These are phyloP conservation scores for Dioszegia aurantiaca DNA, from an alignment of 768 basidiomycete genomes.

Conservation along the genomic window DNA sequence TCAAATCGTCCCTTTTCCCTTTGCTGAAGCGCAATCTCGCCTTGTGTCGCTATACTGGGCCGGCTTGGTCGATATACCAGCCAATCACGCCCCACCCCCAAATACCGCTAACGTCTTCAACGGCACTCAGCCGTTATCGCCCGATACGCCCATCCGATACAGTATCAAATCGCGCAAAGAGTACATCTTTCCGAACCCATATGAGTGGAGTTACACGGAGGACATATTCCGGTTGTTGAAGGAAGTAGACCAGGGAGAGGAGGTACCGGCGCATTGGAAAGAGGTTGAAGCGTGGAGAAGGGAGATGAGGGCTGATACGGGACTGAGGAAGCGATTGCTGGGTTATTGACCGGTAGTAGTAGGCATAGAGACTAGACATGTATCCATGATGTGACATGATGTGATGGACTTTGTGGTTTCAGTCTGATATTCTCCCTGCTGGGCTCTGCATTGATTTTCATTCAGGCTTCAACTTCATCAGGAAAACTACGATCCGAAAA, in stretches of 20 bases:
- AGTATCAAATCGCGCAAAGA: constrained; percentile 24
- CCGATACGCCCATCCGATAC: constrained; percentile 16
- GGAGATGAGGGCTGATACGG: constrained; percentile 32
- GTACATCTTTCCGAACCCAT: constrained; percentile 42
- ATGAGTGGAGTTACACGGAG: constrained; percentile 45
- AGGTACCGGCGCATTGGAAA: constrained; percentile 29
- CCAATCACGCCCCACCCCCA: constrained; percentile 10
- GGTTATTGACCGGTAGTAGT: too few species aligned
- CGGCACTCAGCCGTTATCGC: neutral
- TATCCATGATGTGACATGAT: too few species aligned
- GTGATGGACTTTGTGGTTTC: too few species aligned
- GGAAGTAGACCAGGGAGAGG: constrained; percentile 27
- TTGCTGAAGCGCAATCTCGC: constrained; percentile 73
- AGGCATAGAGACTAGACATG: too few species aligned
- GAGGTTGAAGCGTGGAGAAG: constrained; percentile 40
- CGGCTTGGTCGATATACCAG: constrained; percentile 28
- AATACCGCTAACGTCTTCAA: constrained; percentile 30
- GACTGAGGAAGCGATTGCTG: constrained; percentile 34
- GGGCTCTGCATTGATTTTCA: too few species aligned
- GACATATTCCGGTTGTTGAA: constrained; percentile 39
- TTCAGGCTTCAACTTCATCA: too few species aligned
- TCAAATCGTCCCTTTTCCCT: constrained; percentile 67
- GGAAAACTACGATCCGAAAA: too few species aligned
- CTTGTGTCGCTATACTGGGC: constrained; percentile 45
- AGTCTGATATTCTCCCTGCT: too few species aligned